These are phyloP conservation scores for Metroxylon sagu DNA, from an alignment of 176 grass and related monocot species.

Conservation along the genomic window DNA sequence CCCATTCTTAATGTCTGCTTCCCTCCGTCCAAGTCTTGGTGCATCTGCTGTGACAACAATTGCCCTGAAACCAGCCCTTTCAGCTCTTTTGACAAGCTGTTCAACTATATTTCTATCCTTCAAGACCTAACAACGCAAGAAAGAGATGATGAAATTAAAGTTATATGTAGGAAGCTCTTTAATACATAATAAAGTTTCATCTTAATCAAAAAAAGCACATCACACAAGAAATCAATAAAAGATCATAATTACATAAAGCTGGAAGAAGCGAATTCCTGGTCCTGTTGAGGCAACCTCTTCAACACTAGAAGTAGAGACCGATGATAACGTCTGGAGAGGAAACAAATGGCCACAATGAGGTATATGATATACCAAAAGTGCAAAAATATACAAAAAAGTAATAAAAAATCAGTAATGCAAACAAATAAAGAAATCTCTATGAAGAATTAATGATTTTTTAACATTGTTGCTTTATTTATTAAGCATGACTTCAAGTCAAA, in stretches of 20 bases:
- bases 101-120: constrained; percentile 81
- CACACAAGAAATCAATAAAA: background rate
- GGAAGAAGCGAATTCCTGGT: constrained; percentile 86
- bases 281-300: constrained; percentile 86
- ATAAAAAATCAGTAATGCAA: too few species aligned
- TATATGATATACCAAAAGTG: too few species aligned
- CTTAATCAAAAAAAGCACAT: background rate
- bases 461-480: too few species aligned
- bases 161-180: too few species aligned
- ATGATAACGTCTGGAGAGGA: constrained; percentile 60
- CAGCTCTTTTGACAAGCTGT: constrained; percentile 72
- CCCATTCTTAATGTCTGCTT: constrained; percentile 95
- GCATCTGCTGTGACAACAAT: constrained; percentile 84
- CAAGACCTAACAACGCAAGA: constrained; percentile 41
- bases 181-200: too few species aligned
- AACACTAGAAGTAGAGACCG: constrained; percentile 73
- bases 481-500: too few species aligned
- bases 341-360: too few species aligned
- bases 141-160: background rate
- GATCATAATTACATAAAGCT: constrained; percentile 61
- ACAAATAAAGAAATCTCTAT: too few species aligned
- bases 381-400: too few species aligned
- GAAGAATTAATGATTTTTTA: too few species aligned
- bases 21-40: constrained; percentile 69
- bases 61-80: constrained; percentile 85